phyloP scores from a whole-genome alignment of 192 early-diverging fungal species.

The Coemansia guatemalensis region DNA sequence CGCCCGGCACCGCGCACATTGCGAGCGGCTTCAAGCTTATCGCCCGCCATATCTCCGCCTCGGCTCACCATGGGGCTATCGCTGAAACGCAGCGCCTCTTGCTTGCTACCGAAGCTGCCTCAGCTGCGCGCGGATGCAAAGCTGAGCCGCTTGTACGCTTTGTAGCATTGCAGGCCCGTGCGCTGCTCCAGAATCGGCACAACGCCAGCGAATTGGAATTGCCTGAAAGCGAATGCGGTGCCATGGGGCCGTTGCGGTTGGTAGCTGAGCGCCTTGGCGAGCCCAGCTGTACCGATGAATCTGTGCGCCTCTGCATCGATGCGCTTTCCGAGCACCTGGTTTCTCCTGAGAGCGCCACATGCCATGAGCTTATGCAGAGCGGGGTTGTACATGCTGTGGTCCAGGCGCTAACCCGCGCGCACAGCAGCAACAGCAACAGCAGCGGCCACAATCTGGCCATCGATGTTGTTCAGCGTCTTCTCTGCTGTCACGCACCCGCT shows the following conservation, averaged over 20 bases:
- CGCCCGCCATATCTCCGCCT: conserved; percentile 4
- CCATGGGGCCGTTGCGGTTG: conserved; percentile 1
- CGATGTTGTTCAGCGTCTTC: background rate
- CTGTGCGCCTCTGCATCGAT: background rate
- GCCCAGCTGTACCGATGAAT: background rate
- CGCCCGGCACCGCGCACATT: background rate
- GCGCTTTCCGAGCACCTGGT: conserved; percentile 10
- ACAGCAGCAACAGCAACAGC: no score
- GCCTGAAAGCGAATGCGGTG: background rate
- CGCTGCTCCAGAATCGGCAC: conserved; percentile 4
- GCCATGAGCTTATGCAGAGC: conserved; percentile 77
- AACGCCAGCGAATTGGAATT: background rate
- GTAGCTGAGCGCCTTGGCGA: conserved; percentile 11
- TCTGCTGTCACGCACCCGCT: background rate
- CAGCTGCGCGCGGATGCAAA: background rate
- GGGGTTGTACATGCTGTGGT: conserved; percentile 62
- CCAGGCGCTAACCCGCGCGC: conserved; percentile 12
- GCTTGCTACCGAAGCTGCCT: background rate
- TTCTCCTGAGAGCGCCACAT: conserved; percentile 59
- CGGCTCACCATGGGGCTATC: background rate
- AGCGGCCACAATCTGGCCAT: background rate
- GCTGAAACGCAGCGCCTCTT: background rate
- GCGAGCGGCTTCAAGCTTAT: conserved; percentile 15
- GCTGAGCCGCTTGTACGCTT: background rate
- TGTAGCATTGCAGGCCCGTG: conserved; percentile 14